phyloP scores from a whole-genome alignment of 2,329 filamentous ascomycete genomes.

The Botryotinia globosa region DNA sequence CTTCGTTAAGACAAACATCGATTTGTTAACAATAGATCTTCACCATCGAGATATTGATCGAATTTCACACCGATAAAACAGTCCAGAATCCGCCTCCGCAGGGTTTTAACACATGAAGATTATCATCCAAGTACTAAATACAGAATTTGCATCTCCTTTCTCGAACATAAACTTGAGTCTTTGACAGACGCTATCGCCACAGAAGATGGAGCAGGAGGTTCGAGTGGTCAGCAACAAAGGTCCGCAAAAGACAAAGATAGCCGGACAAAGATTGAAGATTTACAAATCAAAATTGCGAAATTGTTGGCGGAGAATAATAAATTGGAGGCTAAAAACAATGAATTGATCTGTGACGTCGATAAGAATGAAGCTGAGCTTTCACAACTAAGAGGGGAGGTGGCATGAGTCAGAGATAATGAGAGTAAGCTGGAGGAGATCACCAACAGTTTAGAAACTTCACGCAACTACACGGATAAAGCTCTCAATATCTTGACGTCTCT shows the following conservation, averaged over 20 bases:
- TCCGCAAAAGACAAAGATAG: accelerated
- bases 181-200: not conserved
- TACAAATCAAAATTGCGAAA: not conserved
- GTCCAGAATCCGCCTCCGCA: not conserved
- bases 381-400: not conserved
- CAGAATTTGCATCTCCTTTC: too few species aligned
- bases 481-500: not conserved
- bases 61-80: not conserved
- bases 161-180: not conserved
- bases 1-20: not conserved
- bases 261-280: not conserved
- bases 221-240: not conserved
- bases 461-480: not conserved
- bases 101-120: accelerated
- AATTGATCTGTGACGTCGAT: not conserved
- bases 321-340: not conserved
- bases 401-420: not conserved
- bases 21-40: not conserved
- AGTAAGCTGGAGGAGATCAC: not conserved
- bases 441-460: not conserved
- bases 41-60: not conserved
- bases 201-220: too few species aligned
- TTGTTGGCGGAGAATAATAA: not conserved
- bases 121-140: not conserved
- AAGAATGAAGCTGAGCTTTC: not conserved